Evolutionary conservation across 768 basidiomycete genomes (phyloP).

Genomic region (Chalciporus piperatus): DNA sequence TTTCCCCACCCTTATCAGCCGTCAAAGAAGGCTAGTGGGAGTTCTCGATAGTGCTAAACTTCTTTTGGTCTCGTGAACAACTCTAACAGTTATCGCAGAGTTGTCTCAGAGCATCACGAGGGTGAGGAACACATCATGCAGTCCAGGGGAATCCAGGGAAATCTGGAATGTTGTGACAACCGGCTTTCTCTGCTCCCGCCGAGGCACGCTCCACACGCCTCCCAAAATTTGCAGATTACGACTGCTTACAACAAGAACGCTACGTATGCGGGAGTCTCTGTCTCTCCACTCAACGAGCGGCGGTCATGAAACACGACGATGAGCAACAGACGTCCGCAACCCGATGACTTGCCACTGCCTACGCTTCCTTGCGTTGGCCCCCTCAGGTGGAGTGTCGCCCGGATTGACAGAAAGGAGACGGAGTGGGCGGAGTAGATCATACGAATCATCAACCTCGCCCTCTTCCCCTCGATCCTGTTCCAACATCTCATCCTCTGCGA

Average conservation of each 20-base stretch:
- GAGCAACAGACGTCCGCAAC: constrained; percentile 34
- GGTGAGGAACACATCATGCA: too few species aligned
- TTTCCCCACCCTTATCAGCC: neutral
- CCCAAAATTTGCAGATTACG: too few species aligned
- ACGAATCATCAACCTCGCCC: constrained; percentile 73
- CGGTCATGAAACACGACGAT: constrained; percentile 15
- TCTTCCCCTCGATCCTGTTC: constrained; percentile 80
- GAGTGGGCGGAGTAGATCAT: constrained; percentile 52
- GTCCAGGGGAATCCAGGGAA: too few species aligned
- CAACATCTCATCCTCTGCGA: constrained; percentile 73
- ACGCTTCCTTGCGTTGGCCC: constrained; percentile 38
- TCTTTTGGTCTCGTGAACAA: neutral
- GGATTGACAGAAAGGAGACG: constrained; percentile 50
- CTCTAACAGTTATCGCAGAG: too few species aligned
- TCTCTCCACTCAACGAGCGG: neutral
- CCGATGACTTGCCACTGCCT: constrained; percentile 49
- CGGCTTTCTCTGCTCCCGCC: too few species aligned
- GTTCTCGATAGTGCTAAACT: neutral
- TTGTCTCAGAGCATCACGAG: too few species aligned
- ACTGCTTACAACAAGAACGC: too few species aligned
- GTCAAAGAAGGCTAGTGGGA: neutral
- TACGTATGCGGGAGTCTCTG: too few species aligned
- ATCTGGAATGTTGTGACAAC: too few species aligned
- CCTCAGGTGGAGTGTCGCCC: constrained; percentile 33
- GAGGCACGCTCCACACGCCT: too few species aligned